Evolutionary conservation across 441 rosid species (phyloP), one percentile per base, ranked within the genome.

Genomic region (Croton laevigatus): DNA sequence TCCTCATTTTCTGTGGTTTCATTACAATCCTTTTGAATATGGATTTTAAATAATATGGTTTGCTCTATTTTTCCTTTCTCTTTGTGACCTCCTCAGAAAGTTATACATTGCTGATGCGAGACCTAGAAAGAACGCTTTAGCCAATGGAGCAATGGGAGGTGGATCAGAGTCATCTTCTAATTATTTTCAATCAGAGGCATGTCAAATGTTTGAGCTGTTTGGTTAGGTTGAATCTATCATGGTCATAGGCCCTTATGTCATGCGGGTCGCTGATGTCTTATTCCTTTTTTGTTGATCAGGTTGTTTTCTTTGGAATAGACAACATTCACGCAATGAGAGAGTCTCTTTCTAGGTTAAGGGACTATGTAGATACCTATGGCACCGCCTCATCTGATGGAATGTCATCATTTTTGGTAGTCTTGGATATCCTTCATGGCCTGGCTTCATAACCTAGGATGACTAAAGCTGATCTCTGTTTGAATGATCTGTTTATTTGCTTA

Each of bases 121-220:
- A 81, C 98, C 99, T 37, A 88, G 97, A 76, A 96, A 90, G 86
- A 93, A 96, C 87, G 98, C 98, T 73, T 82, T 96, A 68, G 99
- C 99, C 69, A 96, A 96, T 91, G 99, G 97, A 44, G 99, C 99
- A 68, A 93, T 79, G 96, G 99, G 99, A 75, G 99, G 99, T 80
- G 99, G 99, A 78, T 93, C 97, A 0, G 98, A 96, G 80, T 96
- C 99, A 37, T 90, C 99, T 78, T 85, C 98, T 68, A 81, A 96
- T 76, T 96, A 96, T 85, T 81, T 86, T 74, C 97, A 89, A 68
- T 96, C 98, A 74, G 99, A 96, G 93, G 99, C 93, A 59, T 71
- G 81, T 76, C 34, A 70, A 73, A 75, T 66, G 74, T 75, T 74
- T 76, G 80, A 69, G 62, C 57, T 73, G 73, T 63, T 62, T 66